phyloP scores from a whole-genome alignment of 2,329 filamentous ascomycete species.

The Exophiala dermatitidis region DNA sequence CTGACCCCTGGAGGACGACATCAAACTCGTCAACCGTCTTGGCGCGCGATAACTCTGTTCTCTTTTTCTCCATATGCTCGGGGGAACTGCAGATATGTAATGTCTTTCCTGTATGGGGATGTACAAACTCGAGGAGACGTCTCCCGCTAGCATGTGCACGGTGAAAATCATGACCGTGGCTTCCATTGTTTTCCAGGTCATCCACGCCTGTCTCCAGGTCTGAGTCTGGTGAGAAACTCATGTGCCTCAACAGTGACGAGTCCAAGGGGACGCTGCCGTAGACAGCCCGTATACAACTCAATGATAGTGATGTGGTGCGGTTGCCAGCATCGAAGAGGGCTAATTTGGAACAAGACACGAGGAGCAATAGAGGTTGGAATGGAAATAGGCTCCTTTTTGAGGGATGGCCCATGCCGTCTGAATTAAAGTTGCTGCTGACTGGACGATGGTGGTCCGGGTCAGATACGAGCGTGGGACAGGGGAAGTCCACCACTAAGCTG shows the following conservation, averaged over 20 bases:
- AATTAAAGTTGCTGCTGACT: too few relatives aligned
- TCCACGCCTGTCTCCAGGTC: constrained; percentile 2
- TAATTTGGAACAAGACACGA: too few relatives aligned
- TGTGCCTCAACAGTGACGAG: not conserved
- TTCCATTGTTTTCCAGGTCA: constrained; percentile 4
- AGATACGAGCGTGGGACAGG: too few relatives aligned
- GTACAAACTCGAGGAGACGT: constrained; percentile 44
- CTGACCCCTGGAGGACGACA: constrained; percentile 17
- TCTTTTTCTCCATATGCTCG: constrained; percentile 39
- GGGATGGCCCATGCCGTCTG: too few relatives aligned
- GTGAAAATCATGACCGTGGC: constrained; percentile 28
- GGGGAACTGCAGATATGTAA: constrained; percentile 52
- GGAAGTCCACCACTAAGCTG: too few relatives aligned
- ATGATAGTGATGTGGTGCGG: too few relatives aligned
- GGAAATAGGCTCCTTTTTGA: too few relatives aligned
- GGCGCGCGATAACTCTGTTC: constrained; percentile 8
- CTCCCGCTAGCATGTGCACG: constrained; percentile 32
- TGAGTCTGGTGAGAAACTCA: constrained; percentile 3
- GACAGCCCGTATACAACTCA: not conserved
- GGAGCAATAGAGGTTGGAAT: too few relatives aligned
- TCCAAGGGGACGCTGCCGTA: not conserved
- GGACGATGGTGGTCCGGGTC: too few relatives aligned
- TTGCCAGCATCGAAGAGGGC: too few relatives aligned
- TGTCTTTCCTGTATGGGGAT: constrained; percentile 47
- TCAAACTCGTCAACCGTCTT: constrained; percentile 13